Evolutionary conservation across 2,329 filamentous ascomycete species (phyloP).

Genomic region (Aspergillus pseudoglaucus): DNA sequence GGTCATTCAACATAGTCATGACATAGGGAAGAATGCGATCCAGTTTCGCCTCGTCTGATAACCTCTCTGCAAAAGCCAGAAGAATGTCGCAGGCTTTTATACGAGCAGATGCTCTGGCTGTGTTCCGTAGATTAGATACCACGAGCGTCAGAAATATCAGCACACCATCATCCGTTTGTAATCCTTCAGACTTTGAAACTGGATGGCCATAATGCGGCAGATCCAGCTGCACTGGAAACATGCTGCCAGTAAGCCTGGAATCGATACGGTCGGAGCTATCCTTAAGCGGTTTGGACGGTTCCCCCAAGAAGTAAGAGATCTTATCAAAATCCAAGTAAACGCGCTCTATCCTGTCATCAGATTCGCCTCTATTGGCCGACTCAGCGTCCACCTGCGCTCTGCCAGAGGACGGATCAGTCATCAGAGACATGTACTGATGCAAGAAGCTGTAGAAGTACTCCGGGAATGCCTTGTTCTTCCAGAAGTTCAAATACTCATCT

Average conservation of each 20-base stretch:
- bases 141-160: constrained; percentile 86
- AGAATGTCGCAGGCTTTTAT: constrained; percentile 86
- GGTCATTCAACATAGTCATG: constrained; percentile 73
- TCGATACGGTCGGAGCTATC: constrained; percentile 25
- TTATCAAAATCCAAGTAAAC: constrained; percentile 96
- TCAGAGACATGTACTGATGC: constrained; percentile 93
- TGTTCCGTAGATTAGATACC: constrained; percentile 81
- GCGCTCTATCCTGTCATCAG: constrained; percentile 88
- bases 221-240: constrained; percentile 71
- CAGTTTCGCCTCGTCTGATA: constrained; percentile 93
- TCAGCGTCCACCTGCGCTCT: constrained; percentile 64
- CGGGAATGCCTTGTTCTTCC: constrained; percentile 86
- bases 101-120: constrained; percentile 78
- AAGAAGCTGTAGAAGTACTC: constrained; percentile 96
- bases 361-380: constrained; percentile 69
- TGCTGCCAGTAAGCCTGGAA: constrained; percentile 27
- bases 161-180: constrained; percentile 74
- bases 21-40: constrained; percentile 90
- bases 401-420: constrained; percentile 83
- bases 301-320: constrained; percentile 88
- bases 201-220: constrained; percentile 78
- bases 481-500: constrained; percentile 89
- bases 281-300: constrained; percentile 49
- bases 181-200: constrained; percentile 52
- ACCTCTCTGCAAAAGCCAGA: constrained; percentile 79